Evolutionary conservation across 2,329 filamentous ascomycete genomes (phyloP).

Genomic region (Fusarium udum): DNA sequence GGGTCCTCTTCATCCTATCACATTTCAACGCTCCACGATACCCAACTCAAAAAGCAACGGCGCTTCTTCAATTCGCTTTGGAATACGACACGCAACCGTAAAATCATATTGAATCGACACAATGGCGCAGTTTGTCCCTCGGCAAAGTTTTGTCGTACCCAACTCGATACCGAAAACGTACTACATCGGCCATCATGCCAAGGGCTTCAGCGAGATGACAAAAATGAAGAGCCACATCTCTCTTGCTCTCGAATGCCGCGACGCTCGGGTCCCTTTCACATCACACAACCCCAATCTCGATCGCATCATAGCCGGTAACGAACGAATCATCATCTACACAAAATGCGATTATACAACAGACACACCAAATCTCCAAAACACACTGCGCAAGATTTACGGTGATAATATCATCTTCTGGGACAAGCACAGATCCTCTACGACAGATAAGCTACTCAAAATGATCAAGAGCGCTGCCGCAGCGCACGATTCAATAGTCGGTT

Average conservation of each 20-base stretch:
- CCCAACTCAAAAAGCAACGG: background rate
- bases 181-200: slow-evolving; percentile 91
- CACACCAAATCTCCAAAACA: slow-evolving; percentile 41
- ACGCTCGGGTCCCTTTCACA: slow-evolving; percentile 88
- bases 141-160: slow-evolving; percentile 76
- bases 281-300: slow-evolving; percentile 93
- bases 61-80: background rate
- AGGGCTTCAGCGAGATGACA: slow-evolving; percentile 80
- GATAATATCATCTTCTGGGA: slow-evolving; percentile 57
- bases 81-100: background rate
- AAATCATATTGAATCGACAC: background rate
- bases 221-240: slow-evolving; percentile 83
- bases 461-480: slow-evolving; percentile 46
- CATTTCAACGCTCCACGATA: background rate
- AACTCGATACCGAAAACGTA: slow-evolving; percentile 85
- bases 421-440: slow-evolving; percentile 47
- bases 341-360: slow-evolving; percentile 78
- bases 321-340: slow-evolving; percentile 88
- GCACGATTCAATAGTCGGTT: slow-evolving; percentile 74
- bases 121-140: slow-evolving; percentile 72
- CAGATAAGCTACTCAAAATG: slow-evolving; percentile 52
- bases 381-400: slow-evolving; percentile 49
- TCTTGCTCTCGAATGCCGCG: slow-evolving; percentile 92
- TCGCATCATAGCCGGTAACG: slow-evolving; percentile 73
- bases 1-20: slow-evolving; percentile 5